Conservation (phyloP, 2,329 filamentous ascomycete species). For the Phialocephala subalpina region DNA sequence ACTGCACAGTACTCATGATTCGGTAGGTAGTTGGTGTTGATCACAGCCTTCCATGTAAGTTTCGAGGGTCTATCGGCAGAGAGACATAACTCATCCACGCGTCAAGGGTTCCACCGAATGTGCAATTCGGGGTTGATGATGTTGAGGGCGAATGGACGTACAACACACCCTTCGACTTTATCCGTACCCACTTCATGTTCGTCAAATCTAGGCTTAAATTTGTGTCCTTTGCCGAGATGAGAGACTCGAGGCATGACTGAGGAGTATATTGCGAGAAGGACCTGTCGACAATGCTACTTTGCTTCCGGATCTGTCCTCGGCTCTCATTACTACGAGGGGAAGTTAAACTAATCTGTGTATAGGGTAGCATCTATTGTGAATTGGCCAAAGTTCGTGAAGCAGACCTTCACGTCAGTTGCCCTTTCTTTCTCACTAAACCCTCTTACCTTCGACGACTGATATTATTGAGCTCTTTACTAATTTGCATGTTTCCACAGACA, state of each 20-base stretch:
- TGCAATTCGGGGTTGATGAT: slow-evolving; percentile 42
- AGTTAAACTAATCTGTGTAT: neutral
- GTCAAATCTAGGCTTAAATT: neutral
- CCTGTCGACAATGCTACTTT: neutral
- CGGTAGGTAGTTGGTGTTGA: slow-evolving; percentile 22
- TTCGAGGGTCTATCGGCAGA: neutral
- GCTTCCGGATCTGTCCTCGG: neutral
- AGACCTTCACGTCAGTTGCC: neutral
- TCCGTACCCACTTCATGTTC: neutral
- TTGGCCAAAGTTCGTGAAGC: neutral
- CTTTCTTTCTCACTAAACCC: neutral
- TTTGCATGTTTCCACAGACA: slow-evolving; percentile 8
- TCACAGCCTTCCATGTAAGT: slow-evolving; percentile 23
- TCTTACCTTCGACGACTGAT: neutral
- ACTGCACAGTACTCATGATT: neutral
- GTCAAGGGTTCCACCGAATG: slow-evolving; percentile 33
- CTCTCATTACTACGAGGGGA: neutral
- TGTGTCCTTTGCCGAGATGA: neutral
- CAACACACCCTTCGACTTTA: neutral
- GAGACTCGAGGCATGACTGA: neutral
- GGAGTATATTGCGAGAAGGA: neutral
- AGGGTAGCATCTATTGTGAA: neutral
- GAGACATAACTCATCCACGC: neutral
- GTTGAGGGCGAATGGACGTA: slow-evolving; percentile 44
- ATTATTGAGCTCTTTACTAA: slow-evolving; percentile 11